These are phyloP conservation scores for Suillus lakei DNA, from an alignment of 768 basidiomycete species.

Conservation along the genomic window DNA sequence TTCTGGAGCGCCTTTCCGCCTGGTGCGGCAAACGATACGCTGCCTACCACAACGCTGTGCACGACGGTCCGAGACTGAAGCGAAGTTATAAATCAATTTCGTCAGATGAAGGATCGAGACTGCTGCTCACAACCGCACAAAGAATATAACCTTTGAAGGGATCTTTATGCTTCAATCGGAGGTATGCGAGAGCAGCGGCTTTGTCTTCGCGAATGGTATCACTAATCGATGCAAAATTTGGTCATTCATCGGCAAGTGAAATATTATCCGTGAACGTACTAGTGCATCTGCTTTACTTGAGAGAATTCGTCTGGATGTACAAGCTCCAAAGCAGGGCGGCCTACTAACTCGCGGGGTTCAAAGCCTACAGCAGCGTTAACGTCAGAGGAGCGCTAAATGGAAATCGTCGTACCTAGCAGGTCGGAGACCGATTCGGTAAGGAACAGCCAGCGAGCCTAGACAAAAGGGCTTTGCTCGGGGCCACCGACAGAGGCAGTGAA, in stretches of 20 bases:
- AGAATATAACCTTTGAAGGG: slow-evolving; percentile 77
- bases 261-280: slow-evolving; percentile 46
- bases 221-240: slow-evolving; percentile 38
- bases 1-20: slow-evolving; percentile 79
- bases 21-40: slow-evolving; percentile 77
- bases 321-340: slow-evolving; percentile 70
- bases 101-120: neutral
- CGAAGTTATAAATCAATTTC: slow-evolving; percentile 12
- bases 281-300: slow-evolving; percentile 69
- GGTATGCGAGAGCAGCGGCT: slow-evolving; percentile 77
- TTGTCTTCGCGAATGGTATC: slow-evolving; percentile 81
- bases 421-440: slow-evolving; percentile 70
- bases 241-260: neutral
- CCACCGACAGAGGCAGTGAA: neutral
- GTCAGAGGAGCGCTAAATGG: neutral
- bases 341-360: slow-evolving; percentile 74
- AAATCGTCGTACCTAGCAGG: slow-evolving; percentile 53
- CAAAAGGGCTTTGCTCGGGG: slow-evolving; percentile 12
- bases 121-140: slow-evolving; percentile 67
- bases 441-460: slow-evolving; percentile 69
- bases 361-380: slow-evolving; percentile 52
- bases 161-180: slow-evolving; percentile 81
- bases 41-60: slow-evolving; percentile 75
- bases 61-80: slow-evolving; percentile 65
- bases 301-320: slow-evolving; percentile 82